Base-by-base conservation (phyloP, 371 early-diverging fungal genomes). In the Mucor indicus region DNA sequence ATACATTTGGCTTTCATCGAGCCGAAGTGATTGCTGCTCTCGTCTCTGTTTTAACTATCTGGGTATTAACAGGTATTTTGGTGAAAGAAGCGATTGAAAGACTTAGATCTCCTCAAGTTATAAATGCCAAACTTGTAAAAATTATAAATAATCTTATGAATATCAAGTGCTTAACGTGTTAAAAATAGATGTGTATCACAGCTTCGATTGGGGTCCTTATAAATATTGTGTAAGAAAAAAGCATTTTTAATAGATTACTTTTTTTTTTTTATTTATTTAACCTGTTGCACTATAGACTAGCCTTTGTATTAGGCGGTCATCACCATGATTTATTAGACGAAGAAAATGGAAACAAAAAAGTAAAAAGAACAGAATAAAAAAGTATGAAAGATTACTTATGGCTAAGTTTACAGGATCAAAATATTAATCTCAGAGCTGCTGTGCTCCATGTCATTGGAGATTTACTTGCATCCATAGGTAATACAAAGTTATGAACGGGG, bases 21-120 rank as follows among this genome's bases (percentile, higher is more conserved):
- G 87, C 87, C 30, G 92, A 93, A 64, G 90, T 93, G 22, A 66
- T 93, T 33, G 94, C 92, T 12, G 93, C 92, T 0, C 57, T 92
- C 21, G 53, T 83, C 30, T 92, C 92, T 1, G 83, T 90, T 13
- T 65, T 89, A 30, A 73, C 90, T 20, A 92, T 93, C 40, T 93
- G 93, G 91, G 70, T 82, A 15, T 61, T 93, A 45, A 91, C 93
- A 0, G 84, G 74, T 21, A 72, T 75, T 51, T 60, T 94, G 48
- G 74, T 90, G 5, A 61, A 72, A 42, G 93, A 92, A 72, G 92
- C 92, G 7, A 62, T 86, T 41, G 79, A 89, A 25, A 81, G 93
- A 20, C 55, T 91, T 31, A 55, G 64, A 44, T 71, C 83, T 53
- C 95, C 95, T 21, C 55, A 70, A 44, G 68, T 75, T 9, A 90